Percentiles rank a stretch among this genome's conserved stretches.
Evolutionary conservation across 345 rosid species (phyloP).

Genomic region (Citrus hindsii): DNA sequence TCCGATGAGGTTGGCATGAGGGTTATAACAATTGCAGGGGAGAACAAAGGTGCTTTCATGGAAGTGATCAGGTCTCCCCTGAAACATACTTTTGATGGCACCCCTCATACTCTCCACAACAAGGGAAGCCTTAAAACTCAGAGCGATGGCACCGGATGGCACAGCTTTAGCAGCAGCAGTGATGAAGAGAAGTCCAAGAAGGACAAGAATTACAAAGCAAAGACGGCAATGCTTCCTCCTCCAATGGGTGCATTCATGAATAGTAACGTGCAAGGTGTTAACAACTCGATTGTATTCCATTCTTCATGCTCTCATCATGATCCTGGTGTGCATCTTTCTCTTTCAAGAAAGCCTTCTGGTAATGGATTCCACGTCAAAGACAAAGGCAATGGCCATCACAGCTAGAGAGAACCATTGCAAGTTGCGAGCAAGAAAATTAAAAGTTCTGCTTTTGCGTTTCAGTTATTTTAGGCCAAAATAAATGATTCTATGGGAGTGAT

Average conservation of each 20-base stretch:
- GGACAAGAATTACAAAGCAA: conserved; percentile 24
- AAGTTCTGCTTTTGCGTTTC: neutral
- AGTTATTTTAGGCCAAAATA: conserved; percentile 12
- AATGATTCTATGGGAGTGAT: conserved; percentile 1
- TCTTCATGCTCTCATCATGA: conserved; percentile 66
- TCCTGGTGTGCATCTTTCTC: conserved; percentile 73
- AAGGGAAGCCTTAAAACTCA: conserved; percentile 18
- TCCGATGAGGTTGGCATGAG: conserved; percentile 42
- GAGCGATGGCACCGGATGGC: conserved; percentile 24
- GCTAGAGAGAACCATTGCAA: conserved; percentile 1
- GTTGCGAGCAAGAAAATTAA: neutral
- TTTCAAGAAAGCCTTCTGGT: conserved; percentile 47
- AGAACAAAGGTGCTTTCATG: conserved; percentile 91
- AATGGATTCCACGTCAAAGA: conserved; percentile 46
- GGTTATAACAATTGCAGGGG: conserved; percentile 82
- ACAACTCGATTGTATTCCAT: conserved; percentile 71
- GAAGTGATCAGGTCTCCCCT: conserved; percentile 55
- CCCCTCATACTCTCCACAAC: conserved; percentile 20
- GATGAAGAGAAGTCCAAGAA: conserved; percentile 39
- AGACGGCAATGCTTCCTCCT: conserved; percentile 14
- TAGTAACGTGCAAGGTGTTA: conserved; percentile 87
- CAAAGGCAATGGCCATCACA: conserved; percentile 33
- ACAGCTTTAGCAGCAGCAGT: conserved; percentile 36
- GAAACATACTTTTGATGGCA: conserved; percentile 23
- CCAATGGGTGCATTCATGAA: conserved; percentile 63